Conservation (phyloP, 331 rosid species). For the Rosa hybrid region DNA sequence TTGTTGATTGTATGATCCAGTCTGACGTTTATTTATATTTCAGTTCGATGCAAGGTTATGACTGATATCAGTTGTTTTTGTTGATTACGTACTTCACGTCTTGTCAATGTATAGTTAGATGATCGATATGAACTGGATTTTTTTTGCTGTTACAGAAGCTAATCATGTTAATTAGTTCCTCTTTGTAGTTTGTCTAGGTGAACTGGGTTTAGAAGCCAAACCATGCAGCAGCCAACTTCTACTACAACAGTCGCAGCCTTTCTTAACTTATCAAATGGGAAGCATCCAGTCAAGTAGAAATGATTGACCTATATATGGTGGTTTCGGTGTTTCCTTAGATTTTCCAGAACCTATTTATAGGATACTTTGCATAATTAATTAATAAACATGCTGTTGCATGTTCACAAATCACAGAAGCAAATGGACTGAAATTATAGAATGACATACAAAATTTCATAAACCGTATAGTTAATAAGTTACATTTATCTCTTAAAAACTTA, state of each 20-base stretch:
- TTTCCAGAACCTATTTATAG: neutral
- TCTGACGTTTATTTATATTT: no score
- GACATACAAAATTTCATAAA: neutral
- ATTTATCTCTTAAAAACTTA: neutral
- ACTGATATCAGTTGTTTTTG: no score
- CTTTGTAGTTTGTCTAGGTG: slow-evolving; percentile 19
- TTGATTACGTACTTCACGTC: no score
- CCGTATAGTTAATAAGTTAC: neutral
- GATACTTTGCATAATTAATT: neutral
- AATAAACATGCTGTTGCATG: neutral
- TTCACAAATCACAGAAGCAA: neutral
- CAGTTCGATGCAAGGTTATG: no score
- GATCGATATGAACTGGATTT: neutral
- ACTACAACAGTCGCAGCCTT: slow-evolving; percentile 20
- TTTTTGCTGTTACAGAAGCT: neutral
- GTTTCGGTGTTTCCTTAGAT: neutral
- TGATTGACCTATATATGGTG: slow-evolving; percentile 23
- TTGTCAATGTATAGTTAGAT: no score
- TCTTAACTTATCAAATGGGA: slow-evolving; percentile 34
- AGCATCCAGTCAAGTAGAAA: slow-evolving; percentile 26
- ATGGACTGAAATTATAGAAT: neutral
- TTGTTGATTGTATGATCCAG: no score
- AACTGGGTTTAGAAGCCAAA: slow-evolving; percentile 27
- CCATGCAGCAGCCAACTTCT: slow-evolving; percentile 37
- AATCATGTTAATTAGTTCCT: slow-evolving; percentile 1